Conservation (phyloP, 192 early-diverging fungal species). For the Umbelopsis sp. region DNA sequence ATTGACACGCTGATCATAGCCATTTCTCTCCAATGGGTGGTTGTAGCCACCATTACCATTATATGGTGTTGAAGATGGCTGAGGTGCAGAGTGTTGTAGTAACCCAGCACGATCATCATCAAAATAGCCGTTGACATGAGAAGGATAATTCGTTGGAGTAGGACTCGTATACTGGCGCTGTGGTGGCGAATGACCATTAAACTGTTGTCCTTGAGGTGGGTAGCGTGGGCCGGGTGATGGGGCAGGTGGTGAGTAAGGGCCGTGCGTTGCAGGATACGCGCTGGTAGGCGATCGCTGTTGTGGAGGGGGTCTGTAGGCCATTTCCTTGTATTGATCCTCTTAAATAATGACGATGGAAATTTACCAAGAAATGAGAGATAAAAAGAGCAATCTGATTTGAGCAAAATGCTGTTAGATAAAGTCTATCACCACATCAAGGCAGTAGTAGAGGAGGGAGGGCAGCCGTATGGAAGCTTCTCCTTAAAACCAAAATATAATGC, state of each 20-base stretch:
- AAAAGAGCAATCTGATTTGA: background rate
- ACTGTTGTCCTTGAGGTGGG: slow-evolving; percentile 4
- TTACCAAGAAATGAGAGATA: background rate
- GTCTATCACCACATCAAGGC: too few species aligned
- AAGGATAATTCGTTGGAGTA: background rate
- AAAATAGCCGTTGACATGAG: slow-evolving; percentile 8
- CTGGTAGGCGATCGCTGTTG: slow-evolving; percentile 10
- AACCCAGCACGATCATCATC: slow-evolving; percentile 10
- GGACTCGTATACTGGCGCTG: background rate
- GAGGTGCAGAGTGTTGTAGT: background rate
- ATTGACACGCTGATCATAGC: background rate
- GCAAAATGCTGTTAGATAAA: background rate
- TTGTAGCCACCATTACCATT: slow-evolving; percentile 1
- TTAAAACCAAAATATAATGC: background rate
- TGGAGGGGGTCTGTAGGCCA: slow-evolving; percentile 5
- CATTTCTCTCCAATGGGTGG: slow-evolving; percentile 6
- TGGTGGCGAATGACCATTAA: slow-evolving; percentile 2
- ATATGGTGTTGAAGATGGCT: background rate
- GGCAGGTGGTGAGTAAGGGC: slow-evolving; percentile 2
- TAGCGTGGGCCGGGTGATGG: background rate
- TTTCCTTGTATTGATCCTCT: background rate
- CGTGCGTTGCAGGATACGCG: slow-evolving; percentile 2
- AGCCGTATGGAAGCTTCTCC: background rate
- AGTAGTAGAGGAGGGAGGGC: background rate
- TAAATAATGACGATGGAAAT: background rate